phyloP scores from a whole-genome alignment of 495 filamentous ascomycete species.

The Staphylotrichum tortipilum region DNA sequence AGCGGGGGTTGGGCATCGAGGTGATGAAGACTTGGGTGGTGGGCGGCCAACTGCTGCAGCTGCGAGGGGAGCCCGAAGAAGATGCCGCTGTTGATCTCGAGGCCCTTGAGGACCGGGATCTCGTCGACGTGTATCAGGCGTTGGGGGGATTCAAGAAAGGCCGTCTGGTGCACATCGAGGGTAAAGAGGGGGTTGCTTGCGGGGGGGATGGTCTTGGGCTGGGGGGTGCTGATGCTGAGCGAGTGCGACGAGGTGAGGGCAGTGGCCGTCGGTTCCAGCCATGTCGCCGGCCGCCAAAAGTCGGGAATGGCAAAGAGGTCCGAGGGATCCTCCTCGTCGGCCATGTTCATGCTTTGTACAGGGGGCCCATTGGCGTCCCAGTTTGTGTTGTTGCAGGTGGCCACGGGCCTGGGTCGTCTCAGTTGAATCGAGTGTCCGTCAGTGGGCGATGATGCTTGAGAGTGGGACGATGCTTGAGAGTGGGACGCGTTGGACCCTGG shows the following conservation, averaged over 20 bases:
- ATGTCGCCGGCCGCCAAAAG: slow-evolving; percentile 45
- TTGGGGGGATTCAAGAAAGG: background rate
- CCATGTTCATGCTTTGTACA: slow-evolving; percentile 38
- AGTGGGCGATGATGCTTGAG: too few species aligned
- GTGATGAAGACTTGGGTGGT: background rate
- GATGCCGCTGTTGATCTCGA: slow-evolving; percentile 14
- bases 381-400: background rate
- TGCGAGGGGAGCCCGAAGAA: slow-evolving; percentile 38
- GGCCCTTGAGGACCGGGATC: background rate
- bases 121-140: background rate
- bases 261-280: slow-evolving; percentile 17
- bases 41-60: slow-evolving; percentile 22
- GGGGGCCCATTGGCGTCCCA: too few species aligned
- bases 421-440: too few species aligned
- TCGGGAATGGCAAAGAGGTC: slow-evolving; percentile 67
- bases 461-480: too few species aligned
- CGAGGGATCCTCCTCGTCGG: slow-evolving; percentile 37
- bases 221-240: slow-evolving; percentile 11
- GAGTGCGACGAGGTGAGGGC: background rate
- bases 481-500: background rate
- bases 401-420: too few species aligned
- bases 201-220: background rate
- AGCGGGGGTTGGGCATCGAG: too few species aligned
- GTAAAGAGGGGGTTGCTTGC: slow-evolving; percentile 22
- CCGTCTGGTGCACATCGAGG: slow-evolving; percentile 9